Conservation (phyloP, 345 rosid species). For the Rhizophora apiculata region DNA sequence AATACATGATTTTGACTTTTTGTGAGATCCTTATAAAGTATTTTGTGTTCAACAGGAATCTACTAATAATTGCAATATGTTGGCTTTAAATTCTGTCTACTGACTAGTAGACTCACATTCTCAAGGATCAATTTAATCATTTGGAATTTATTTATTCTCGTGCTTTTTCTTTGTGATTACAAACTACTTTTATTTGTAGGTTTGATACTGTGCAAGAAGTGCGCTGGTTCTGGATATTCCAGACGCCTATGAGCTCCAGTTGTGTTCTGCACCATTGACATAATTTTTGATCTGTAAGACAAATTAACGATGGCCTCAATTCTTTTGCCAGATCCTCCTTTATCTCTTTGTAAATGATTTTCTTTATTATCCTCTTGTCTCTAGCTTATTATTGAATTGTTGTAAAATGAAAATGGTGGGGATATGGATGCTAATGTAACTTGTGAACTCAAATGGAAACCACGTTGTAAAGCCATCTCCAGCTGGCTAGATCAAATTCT, state of each 20-base stretch:
- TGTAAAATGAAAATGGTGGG: not conserved
- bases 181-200: conserved; percentile 30
- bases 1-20: too few species aligned
- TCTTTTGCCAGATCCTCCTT: conserved; percentile 11
- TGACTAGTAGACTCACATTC: not conserved
- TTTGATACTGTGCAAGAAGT: conserved; percentile 68
- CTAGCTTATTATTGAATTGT: conserved; percentile 13
- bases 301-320: conserved; percentile 11
- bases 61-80: not conserved
- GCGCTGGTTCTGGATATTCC: conserved; percentile 69
- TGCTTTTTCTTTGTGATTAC: not conserved
- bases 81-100: not conserved
- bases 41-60: too few species aligned
- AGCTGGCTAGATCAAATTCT: conserved; percentile 5
- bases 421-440: conserved; percentile 24
- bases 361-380: not conserved
- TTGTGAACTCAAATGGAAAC: not conserved
- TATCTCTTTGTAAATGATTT: conserved; percentile 7
- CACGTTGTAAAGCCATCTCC: not conserved
- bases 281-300: conserved; percentile 15
- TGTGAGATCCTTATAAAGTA: too few species aligned
- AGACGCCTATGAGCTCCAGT: conserved; percentile 43
- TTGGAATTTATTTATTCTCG: not conserved
- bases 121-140: not conserved
- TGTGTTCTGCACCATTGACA: conserved; percentile 6